Evolutionary conservation across 306 rosid genomes (phyloP).

Genomic region (Glycine soja): DNA sequence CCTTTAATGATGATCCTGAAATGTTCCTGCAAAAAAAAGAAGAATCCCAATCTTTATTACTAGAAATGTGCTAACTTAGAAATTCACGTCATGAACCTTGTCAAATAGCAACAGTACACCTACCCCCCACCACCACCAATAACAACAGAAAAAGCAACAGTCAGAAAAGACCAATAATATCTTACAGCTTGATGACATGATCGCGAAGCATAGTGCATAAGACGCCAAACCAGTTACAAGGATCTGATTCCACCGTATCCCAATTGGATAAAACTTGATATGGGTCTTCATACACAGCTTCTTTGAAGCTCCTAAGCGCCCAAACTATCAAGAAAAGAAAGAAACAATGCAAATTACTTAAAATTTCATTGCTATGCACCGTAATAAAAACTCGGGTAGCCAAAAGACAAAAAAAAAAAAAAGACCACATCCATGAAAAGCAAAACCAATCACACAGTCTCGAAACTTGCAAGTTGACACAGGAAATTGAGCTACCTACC

Average conservation of each 20-base stretch:
- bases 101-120: conserved; percentile 34
- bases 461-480: conserved; percentile 23
- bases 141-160: neutral
- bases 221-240: conserved; percentile 87
- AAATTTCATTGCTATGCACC: neutral
- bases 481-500: neutral
- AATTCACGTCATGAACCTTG: conserved; percentile 35
- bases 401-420: neutral
- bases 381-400: conserved; percentile 16
- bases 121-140: neutral
- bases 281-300: conserved; percentile 87
- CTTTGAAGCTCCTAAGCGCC: conserved; percentile 74
- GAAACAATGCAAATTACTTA: conserved; percentile 25
- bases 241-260: conserved; percentile 75
- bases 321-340: conserved; percentile 60
- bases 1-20: conserved; percentile 75
- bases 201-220: conserved; percentile 65
- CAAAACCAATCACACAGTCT: conserved; percentile 32
- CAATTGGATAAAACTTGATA: conserved; percentile 68
- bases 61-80: conserved; percentile 34
- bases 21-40: conserved; percentile 67
- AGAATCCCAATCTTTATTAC: conserved; percentile 41
- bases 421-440: neutral
- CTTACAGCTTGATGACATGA: conserved; percentile 86
- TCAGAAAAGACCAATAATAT: conserved; percentile 32